Conservation (phyloP, 139 green algal species). For the Chlorella ohadii region DNA sequence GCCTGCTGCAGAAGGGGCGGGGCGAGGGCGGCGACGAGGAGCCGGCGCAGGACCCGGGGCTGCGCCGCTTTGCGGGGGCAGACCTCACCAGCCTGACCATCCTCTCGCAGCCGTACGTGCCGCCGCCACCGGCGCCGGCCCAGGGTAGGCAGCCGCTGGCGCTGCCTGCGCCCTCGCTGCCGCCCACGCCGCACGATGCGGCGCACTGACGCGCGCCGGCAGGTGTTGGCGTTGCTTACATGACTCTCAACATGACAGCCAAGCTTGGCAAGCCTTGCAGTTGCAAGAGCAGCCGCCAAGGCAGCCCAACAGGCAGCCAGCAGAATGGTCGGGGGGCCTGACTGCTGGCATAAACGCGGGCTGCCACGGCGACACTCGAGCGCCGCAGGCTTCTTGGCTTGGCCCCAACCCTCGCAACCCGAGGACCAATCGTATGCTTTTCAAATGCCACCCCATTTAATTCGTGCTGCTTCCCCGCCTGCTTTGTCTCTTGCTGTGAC, state of each 20-base stretch:
- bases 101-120: constrained; percentile 33
- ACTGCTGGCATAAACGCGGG: background rate
- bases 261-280: too few species aligned
- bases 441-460: too few species aligned
- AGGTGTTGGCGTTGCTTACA: too few species aligned
- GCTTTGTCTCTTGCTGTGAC: too few species aligned
- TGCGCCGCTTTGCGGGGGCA: constrained; percentile 1
- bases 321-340: background rate
- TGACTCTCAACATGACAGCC: too few species aligned
- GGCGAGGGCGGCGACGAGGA: constrained; percentile 17
- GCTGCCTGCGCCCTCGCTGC: background rate
- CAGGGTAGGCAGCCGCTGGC: background rate
- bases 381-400: too few species aligned
- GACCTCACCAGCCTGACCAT: constrained; percentile 37
- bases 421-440: too few species aligned
- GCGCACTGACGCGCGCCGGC: too few species aligned
- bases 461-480: too few species aligned
- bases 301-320: background rate
- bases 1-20: constrained; percentile 38
- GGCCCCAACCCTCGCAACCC: too few species aligned
- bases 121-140: background rate
- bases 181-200: background rate
- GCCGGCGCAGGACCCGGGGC: background rate
- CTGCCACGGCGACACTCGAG: too few species aligned
- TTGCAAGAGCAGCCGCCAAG: background rate